Evolutionary conservation across 164 flowering plant species (phyloP), one percentile per base, ranked within the genome.

Genomic region (Dillenia suffruticosa): DNA sequence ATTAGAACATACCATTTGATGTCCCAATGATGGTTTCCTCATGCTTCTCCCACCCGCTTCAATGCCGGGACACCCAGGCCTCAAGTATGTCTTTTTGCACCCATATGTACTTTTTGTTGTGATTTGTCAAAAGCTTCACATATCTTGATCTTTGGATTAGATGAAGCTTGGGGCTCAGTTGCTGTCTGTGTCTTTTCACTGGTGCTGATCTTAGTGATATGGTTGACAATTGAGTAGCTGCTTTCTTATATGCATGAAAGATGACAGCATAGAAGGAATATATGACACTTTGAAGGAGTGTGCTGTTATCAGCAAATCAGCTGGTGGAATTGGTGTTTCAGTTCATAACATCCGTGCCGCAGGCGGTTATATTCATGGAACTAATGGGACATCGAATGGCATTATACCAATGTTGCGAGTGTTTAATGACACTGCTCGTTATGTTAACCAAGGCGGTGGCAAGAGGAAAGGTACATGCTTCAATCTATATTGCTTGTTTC

Each of bases 391-490:
- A 51, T 95, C 99, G 17, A 95, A 95, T 85, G 99, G 99, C 10
- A 86, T 95, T 72, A 85, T 92, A 63, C 99, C 99, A 48, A 95
- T 95, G 99, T 77, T 92, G 17, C 68, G 97, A 43, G 97, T 95
- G 47, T 95, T 95, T 68, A 95, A 95, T 81, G 99, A 95, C 61
- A 92, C 99, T 65, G 99, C 99, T 6, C 96, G 97, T 40, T 95
- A 92, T 85, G 99, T 95, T 72, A 97, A 95, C 73, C 99, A 95
- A 87, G 97, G 99, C 11, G 99, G 99, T 50, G 97, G 99, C 81
- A 95, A 92, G 82, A 88, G 99, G 66, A 95, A 95, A 73, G 99
- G 99, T 94, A 72, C 12, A 9, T 60, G 22, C 43, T 24, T 67
- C 16, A 43, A 7, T 26, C 12, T 17, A 13, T 46, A 51, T 6